A percentile compares a stretch with the other conserved stretches of the same genome.
Conservation (phyloP, 2,329 filamentous ascomycete genomes). For the Falciphora oryzae region DNA sequence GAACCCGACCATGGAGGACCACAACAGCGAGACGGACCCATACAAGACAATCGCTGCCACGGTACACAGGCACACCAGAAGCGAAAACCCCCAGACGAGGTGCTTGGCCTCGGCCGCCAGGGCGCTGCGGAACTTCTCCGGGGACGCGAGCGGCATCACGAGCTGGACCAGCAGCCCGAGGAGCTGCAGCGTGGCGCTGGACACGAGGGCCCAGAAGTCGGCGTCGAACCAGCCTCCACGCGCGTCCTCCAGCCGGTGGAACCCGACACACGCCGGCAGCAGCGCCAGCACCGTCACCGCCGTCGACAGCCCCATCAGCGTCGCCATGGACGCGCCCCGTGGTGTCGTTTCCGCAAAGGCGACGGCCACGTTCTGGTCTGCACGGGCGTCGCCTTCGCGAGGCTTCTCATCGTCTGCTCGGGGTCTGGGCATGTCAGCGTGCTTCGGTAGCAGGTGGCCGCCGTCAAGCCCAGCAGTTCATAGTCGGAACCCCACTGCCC, state of each 20-base stretch:
- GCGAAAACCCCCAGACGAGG: neutral
- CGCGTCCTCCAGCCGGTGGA: neutral
- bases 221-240: slow-evolving; percentile 1
- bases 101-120: neutral
- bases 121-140: neutral
- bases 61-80: neutral
- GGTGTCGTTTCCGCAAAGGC: neutral
- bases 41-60: neutral
- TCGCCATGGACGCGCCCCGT: no score
- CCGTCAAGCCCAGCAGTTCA: no score
- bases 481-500: no score
- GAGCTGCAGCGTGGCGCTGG: neutral
- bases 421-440: no score
- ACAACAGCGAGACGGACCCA: neutral
- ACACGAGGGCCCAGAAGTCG: neutral
- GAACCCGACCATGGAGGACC: neutral
- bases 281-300: neutral
- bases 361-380: neutral
- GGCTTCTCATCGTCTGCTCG: neutral
- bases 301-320: no score
- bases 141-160: neutral
- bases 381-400: neutral
- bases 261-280: neutral
- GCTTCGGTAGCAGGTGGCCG: no score
- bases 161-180: neutral